phyloP scores from a whole-genome alignment of 495 filamentous ascomycete genomes.

The Xylaria scruposa region DNA sequence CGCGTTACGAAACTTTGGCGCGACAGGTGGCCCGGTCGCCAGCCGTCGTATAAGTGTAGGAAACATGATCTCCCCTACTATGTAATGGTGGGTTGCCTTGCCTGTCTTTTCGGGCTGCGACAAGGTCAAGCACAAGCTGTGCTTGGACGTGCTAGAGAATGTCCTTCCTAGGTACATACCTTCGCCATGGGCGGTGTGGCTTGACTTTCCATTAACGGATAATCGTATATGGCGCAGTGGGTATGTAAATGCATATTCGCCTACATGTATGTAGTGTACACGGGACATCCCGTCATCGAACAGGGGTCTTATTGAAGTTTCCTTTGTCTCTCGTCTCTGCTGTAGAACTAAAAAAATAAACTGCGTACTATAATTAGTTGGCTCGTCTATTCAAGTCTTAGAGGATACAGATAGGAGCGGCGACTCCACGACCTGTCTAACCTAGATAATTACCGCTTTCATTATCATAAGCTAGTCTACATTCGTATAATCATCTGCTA shows the following conservation, averaged over 20 bases:
- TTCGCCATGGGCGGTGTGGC: not conserved
- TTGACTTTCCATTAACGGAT: not conserved
- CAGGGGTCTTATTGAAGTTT: not conserved
- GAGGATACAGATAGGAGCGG: not conserved
- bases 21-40: conserved; percentile 35
- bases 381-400: not conserved
- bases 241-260: conserved; percentile 1
- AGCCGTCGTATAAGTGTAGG: conserved; percentile 49
- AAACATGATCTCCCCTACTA: conserved; percentile 45
- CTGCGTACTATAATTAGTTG: not conserved
- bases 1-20: conserved; percentile 27
- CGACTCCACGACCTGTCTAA: not conserved
- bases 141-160: not conserved
- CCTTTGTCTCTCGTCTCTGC: not conserved
- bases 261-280: not conserved
- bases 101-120: not conserved
- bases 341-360: not conserved
- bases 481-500: not conserved
- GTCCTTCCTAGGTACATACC: not conserved
- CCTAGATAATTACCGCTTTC: not conserved
- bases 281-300: not conserved
- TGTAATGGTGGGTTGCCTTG: not conserved
- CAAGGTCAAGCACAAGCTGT: not conserved
- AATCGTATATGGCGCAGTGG: not conserved
- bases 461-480: conserved; percentile 11